Evolutionary conservation across 1,284 basidiomycete genomes (phyloP), one percentile per base, ranked within the genome.

Genomic region (Porogramme epimiltina): DNA sequence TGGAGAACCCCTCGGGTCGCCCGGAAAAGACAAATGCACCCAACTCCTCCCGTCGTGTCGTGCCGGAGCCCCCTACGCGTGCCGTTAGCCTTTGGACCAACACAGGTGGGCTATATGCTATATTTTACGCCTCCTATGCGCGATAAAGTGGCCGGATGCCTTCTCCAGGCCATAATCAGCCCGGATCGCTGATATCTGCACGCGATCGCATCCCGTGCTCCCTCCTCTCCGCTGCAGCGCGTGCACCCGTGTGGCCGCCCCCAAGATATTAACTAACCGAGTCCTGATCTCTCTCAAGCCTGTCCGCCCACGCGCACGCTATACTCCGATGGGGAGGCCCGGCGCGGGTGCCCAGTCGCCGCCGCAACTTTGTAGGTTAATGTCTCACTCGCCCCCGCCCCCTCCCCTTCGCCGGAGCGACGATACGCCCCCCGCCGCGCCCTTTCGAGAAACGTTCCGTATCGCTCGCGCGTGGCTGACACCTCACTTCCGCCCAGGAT

Each of bases 191-290:
- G 34, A 36, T 40, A 51, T 58, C 51, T 52, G 46, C 46, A 43
- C 53, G 48, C 45, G 45, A 49, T 51, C 53, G 43, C 45, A 45
- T 48, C 42, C 42, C 56, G 50, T 46, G 47, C 48, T 24, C 25
- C 16, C 34, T 24, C 18, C 39, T 44, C 49, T 38, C 46, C 41
- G 37, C 36, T n/a, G 19, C 46, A 28, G 50, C 44, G 31, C 43
- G 43, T 49, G 50, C 47, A 46, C 47, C 45, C 47, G 51, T 47
- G 42, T 47, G 52, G 47, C 36, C 23, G 25, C 47, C 20, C 25
- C 22, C 40, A 25, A 34, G 39, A 54, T 25, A 53, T 49, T 51
- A 49, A 51, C 56, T 45, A 42, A 36, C 39, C 40, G 28, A 41
- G 18, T 10, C 36, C 13, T 48, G 48, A 46, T 51, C 48, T 48